A percentile compares a stretch with the other conserved stretches of the same genome.
phyloP scores from a whole-genome alignment of 2,329 filamentous ascomycete genomes.

The Fusarium sp. region DNA sequence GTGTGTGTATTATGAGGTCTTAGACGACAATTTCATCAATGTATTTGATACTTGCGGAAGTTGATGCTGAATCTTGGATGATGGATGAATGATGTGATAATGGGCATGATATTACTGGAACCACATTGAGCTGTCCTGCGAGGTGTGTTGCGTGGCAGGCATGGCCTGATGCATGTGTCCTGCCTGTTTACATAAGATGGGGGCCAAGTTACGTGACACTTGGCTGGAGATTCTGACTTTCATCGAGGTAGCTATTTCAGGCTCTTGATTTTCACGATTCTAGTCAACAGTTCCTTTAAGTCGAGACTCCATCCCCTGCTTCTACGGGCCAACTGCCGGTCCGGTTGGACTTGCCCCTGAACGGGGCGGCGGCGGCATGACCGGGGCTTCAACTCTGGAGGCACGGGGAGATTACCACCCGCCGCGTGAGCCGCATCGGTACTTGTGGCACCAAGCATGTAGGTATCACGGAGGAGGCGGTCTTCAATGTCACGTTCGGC shows the following conservation, averaged over 20 bases:
- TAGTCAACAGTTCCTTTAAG: background rate
- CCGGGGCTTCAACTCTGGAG: background rate
- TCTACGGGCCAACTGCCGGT: background rate
- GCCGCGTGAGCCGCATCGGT: slow-evolving; percentile 22
- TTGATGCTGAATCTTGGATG: background rate
- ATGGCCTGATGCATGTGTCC: background rate
- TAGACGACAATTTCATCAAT: background rate
- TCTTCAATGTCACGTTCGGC: background rate
- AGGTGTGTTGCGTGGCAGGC: background rate
- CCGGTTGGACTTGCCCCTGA: background rate
- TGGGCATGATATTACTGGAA: background rate
- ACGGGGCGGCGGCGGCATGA: background rate
- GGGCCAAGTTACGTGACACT: background rate
- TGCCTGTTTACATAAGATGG: background rate
- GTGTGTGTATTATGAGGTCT: background rate
- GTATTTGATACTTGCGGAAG: background rate
- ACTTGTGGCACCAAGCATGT: slow-evolving; percentile 6
- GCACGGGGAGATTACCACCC: background rate
- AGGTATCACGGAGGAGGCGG: background rate
- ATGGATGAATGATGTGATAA: background rate
- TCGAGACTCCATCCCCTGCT: background rate
- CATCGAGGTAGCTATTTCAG: background rate
- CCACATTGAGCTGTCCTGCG: background rate
- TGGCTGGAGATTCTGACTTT: background rate
- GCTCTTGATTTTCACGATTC: background rate